A percentile compares a stretch with the other conserved stretches of the same genome.
These are phyloP conservation scores for Zasmidium cellare DNA, from an alignment of 2,329 filamentous ascomycete species.

Conservation along the genomic window DNA sequence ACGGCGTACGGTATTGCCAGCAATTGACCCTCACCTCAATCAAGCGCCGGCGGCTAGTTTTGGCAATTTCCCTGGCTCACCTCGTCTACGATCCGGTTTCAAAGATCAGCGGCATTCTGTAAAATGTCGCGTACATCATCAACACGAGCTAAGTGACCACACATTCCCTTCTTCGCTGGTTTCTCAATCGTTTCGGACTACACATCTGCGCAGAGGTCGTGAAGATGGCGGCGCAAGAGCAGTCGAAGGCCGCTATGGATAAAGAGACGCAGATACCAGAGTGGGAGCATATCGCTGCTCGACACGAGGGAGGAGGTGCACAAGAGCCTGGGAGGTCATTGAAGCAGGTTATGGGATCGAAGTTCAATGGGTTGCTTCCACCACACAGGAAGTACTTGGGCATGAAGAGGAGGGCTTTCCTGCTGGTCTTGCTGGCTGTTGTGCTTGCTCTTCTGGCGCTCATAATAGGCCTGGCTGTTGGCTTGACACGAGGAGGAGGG, in stretches of 20 bases:
- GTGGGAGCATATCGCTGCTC: conserved; percentile 24
- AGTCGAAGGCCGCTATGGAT: conserved; percentile 1
- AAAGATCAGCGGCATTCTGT: not conserved
- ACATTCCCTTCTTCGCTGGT: not conserved
- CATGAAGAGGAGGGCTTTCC: conserved; percentile 39
- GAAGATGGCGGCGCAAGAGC: not conserved
- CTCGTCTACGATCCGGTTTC: not conserved
- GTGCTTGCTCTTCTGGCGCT: conserved; percentile 39
- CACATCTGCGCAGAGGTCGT: no score
- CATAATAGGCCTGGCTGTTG: conserved; percentile 45
- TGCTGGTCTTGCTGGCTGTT: conserved; percentile 35
- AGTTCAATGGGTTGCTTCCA: conserved; percentile 39
- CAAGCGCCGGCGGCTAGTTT: not conserved
- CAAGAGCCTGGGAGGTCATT: not conserved
- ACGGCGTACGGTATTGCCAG: not conserved
- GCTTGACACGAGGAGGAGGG: conserved; percentile 25
- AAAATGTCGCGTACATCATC: not conserved
- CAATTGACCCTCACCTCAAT: not conserved
- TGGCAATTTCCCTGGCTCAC: not conserved
- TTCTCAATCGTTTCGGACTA: no score
- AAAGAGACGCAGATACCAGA: conserved; percentile 23
- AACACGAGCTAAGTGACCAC: not conserved
- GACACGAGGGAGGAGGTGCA: not conserved
- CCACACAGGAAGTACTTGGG: conserved; percentile 42
- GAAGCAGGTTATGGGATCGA: not conserved